phyloP scores from a whole-genome alignment of 2,329 filamentous ascomycete genomes.

The Pleomassaria siparia region DNA sequence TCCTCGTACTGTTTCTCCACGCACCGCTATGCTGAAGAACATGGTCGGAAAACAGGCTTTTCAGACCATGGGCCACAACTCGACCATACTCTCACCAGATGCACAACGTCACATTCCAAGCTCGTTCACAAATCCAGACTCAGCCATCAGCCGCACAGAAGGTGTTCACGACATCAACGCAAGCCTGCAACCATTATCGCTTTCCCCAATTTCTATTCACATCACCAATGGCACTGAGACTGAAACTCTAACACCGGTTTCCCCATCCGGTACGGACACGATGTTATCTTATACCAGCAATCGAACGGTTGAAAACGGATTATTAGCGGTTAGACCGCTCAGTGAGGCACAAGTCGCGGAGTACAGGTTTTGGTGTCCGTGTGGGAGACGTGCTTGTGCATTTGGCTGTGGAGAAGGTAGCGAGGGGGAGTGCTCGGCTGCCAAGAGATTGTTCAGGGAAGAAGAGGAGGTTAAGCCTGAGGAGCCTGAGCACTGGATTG shows the following conservation, averaged over 20 bases:
- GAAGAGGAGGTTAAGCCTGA: conserved; percentile 20
- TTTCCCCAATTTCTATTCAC: conserved; percentile 14
- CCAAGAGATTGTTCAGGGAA: conserved; percentile 32
- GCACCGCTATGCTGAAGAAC: conserved; percentile 30
- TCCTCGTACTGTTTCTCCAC: conserved; percentile 20
- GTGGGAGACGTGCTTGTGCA: conserved; percentile 29
- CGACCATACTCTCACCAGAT: neutral
- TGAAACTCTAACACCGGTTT: conserved; percentile 23
- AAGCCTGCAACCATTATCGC: neutral
- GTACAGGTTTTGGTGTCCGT: conserved; percentile 41
- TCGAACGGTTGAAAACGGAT: conserved; percentile 26
- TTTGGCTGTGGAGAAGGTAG: conserved; percentile 34
- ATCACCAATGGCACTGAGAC: conserved; percentile 35
- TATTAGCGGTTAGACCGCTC: conserved; percentile 33
- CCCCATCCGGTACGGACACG: conserved; percentile 28
- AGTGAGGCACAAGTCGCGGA: conserved; percentile 38
- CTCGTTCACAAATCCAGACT: neutral
- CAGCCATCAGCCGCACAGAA: neutral
- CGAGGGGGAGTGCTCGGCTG: conserved; percentile 32
- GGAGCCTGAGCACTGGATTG: conserved; percentile 3
- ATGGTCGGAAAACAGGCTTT: conserved; percentile 20
- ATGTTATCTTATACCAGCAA: conserved; percentile 35
- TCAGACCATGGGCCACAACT: neutral
- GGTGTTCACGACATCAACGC: neutral
- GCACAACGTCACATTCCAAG: neutral